phyloP scores from a whole-genome alignment of 2,329 filamentous ascomycete genomes.

The Epicoccum sorghinum region DNA sequence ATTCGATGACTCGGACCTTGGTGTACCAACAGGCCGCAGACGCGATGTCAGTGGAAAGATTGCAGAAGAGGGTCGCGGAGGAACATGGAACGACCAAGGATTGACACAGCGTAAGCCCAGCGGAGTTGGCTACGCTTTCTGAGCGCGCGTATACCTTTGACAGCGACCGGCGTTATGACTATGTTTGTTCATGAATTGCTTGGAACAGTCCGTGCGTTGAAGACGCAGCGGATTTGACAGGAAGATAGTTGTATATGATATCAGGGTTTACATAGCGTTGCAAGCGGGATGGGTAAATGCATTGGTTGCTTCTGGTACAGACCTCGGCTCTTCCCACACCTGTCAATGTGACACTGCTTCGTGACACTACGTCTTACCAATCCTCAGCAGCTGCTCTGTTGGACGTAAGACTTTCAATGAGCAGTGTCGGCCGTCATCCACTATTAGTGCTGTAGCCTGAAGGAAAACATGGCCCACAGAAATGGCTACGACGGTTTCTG shows the following conservation, averaged over 20 bases:
- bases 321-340: not conserved
- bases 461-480: too few relatives aligned
- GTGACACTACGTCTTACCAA: not conserved
- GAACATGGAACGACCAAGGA: slow-evolving; percentile 33
- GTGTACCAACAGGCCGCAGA: slow-evolving; percentile 32
- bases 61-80: slow-evolving; percentile 70
- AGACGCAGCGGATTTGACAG: not conserved
- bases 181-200: not conserved
- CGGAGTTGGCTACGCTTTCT: slow-evolving; percentile 32
- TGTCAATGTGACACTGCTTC: not conserved
- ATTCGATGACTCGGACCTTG: slow-evolving; percentile 41
- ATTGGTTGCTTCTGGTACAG: not conserved
- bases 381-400: too few relatives aligned
- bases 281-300: slow-evolving; percentile 4
- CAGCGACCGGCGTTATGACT: slow-evolving; percentile 1
- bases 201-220: not conserved
- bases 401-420: too few relatives aligned
- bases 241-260: slow-evolving; percentile 9
- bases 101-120: slow-evolving; percentile 50
- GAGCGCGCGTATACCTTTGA: not conserved
- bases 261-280: slow-evolving; percentile 8
- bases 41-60: slow-evolving; percentile 73
- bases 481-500: too few relatives aligned
- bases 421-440: too few relatives aligned
- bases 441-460: too few relatives aligned